Evolutionary conservation across 306 rosid genomes (phyloP), one percentile per base, ranked within the genome.

Genomic region (Mimosa pudica): DNA sequence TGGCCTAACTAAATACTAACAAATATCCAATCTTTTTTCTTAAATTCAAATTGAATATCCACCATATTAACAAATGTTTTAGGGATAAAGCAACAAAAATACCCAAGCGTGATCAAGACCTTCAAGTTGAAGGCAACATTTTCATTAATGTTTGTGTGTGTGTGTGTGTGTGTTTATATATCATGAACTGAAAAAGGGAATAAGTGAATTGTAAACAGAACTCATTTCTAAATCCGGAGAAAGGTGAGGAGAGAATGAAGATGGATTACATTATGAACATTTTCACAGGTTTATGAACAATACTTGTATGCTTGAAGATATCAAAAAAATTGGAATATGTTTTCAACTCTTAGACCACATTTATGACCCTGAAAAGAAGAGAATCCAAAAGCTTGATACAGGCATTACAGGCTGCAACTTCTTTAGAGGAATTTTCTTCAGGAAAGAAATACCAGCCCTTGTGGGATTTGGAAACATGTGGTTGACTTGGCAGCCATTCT

Each of bases 381-480:
- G 70, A 52, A 32, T 58, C 77, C 62, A 69, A 74, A 63, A 41
- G 46, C 17, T 57, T 52, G 54, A 36, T 18, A 78, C 47, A 18
- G 78, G 58, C 63, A 42, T 75, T 57, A 35, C 80, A 76, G 70
- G 71, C 72, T 18, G 82, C 70, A 69, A 75, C 36, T 68, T 69
- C 69, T 41, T n/a, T 55, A 52, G 73, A 38, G 51, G 62, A 13
- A 58, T n/a, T 55, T 41, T 74, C 45, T 67, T 68, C 73, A 63
- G 13, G 35, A 45, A 46, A 45, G 57, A 71, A 46, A 61, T 61
- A 13, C 58, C 32, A 13, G n/a, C 5, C 71, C 33, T 61, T n/a
- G 11, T 30, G 12, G 60, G 42, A 8, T 24, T 24, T 24, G 30
- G 30, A 24, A 55, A 62, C 45, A 24, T 42, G n/a, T 52, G 33